Evolutionary conservation across 1,139 yeast genomes (phyloP), one percentile per base, ranked within the genome.

Genomic region (Yamadazyma songkhlaensis): DNA sequence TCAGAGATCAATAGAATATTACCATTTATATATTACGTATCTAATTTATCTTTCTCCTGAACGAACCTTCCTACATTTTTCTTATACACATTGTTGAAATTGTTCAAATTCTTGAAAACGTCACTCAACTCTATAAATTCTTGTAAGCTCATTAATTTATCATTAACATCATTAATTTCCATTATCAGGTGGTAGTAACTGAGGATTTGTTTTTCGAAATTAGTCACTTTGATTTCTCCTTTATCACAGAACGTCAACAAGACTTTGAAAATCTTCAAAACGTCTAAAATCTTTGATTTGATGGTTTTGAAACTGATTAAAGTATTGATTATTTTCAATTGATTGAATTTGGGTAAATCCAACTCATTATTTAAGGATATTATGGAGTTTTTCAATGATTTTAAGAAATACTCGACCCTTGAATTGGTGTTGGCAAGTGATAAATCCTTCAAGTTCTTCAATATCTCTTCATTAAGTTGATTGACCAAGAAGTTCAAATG

Each of bases 401-500:
- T 81, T 29, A 80, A 60, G 50, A 81, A 81, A 53, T 82, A 82
- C 47, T 81, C 83, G 36, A 84, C 57, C 44, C 86, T 34, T 9
- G 36, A 29, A 28, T 31, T 29, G 9, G 35, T 14, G 8, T 84
- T 75, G 17, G 46, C 43, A 25, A 41, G 40, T 10, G 39, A 44
- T 28, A 21, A 67, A 59, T 41, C 29, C 3, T 8, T 12, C 8
- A 43, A 33, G 29, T 44, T 46, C 3, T 31, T 25, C 31, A 41
- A 40, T 25, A 35, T 62, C 66, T 41, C 81, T 62, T 36, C 72
- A 70, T 10, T 62, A 52, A 47, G 77, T 74, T 43, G 81, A 48
- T 70, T 77, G 2, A 84, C 76, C 47, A 79, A 76, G 53, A 72
- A 79, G 52, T 83, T 87, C 40, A 82, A 56, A 47, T 80, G 84